phyloP scores from a whole-genome alignment of 148 eudicot species.

The Selenicereus undatus region DNA sequence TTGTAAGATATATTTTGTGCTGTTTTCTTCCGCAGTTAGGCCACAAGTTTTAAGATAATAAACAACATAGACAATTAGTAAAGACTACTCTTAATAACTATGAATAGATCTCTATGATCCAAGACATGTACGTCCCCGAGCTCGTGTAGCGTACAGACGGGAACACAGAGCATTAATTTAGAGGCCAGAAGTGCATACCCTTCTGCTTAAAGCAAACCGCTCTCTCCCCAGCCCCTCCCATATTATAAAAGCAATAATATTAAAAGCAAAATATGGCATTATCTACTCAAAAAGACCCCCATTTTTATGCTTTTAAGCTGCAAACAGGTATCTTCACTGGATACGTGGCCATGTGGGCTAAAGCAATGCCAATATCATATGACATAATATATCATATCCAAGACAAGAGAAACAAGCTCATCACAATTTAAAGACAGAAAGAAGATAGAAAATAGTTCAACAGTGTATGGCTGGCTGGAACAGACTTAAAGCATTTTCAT shows the following conservation, averaged over 20 bases:
- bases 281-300: constrained; percentile 64
- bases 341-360: constrained; percentile 1
- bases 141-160: neutral
- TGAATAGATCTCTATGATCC: too few species aligned
- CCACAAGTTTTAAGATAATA: too few species aligned
- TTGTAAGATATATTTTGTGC: too few species aligned
- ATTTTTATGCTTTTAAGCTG: constrained; percentile 35
- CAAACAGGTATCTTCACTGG: neutral
- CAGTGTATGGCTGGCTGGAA: constrained; percentile 28
- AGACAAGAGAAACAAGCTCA: constrained; percentile 9
- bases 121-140: neutral
- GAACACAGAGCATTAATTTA: constrained; percentile 21
- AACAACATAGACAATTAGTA: too few species aligned
- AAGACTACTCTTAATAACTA: too few species aligned
- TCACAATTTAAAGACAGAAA: neutral
- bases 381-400: neutral
- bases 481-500: constrained; percentile 37
- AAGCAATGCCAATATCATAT: neutral
- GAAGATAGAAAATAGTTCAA: constrained; percentile 15
- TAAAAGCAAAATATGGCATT: constrained; percentile 67
- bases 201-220: constrained; percentile 52
- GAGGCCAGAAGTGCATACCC: constrained; percentile 10
- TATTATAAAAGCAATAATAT: constrained; percentile 26
- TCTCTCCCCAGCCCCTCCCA: neutral
- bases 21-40: too few species aligned